A percentile compares a stretch with the other conserved stretches of the same genome.
Conservation (phyloP, 345 rosid species). For the Melaleuca quinquenervia region DNA sequence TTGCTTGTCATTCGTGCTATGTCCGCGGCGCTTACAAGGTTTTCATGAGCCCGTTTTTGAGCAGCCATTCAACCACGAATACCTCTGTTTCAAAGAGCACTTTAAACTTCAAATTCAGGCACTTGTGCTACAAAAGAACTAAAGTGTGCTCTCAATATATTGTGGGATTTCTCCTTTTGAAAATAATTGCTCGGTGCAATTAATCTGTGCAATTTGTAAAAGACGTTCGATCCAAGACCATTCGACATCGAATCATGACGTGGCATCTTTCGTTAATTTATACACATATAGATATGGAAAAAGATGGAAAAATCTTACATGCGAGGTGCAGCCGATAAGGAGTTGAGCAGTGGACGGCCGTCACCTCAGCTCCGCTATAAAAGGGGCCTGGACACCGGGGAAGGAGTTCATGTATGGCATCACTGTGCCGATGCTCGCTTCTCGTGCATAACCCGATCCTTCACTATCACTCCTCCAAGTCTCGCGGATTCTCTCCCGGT, state of each 20-base stretch:
- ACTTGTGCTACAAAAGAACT: background rate
- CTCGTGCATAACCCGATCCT: background rate
- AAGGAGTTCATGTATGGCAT: background rate
- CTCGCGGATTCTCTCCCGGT: slow-evolving; percentile 12
- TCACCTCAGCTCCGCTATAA: background rate
- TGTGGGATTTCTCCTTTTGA: no score
- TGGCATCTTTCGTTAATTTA: no score
- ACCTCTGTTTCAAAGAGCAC: rapidly evolving
- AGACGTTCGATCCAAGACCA: no score
- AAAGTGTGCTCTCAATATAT: background rate
- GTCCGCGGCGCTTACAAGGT: background rate
- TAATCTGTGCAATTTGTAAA: no score
- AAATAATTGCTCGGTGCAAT: no score
- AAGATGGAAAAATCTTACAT: background rate
- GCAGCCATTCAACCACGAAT: background rate
- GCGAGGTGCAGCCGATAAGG: background rate
- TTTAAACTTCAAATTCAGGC: background rate
- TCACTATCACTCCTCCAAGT: slow-evolving; percentile 8
- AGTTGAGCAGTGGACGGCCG: rapidly evolving
- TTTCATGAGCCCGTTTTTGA: background rate
- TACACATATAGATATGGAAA: background rate
- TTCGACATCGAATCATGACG: no score
- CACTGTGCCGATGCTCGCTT: background rate
- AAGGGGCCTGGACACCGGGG: background rate
- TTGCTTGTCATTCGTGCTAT: background rate